These are phyloP conservation scores for Castanea crenata DNA, from an alignment of 306 rosid species.

Conservation along the genomic window DNA sequence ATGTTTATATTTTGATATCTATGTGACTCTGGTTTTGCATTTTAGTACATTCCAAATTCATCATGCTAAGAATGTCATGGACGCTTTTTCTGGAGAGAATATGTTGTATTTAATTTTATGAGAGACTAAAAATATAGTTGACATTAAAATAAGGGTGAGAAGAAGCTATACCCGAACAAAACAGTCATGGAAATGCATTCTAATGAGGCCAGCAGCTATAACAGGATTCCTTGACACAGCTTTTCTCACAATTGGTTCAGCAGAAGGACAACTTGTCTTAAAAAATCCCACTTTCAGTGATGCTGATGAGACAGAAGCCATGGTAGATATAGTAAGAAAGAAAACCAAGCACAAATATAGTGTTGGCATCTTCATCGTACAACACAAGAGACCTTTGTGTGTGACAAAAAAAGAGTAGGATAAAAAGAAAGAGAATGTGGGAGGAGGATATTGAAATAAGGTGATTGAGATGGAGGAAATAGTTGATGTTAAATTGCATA, in stretches of 20 bases:
- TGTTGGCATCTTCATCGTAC: not conserved
- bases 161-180: slow-evolving; percentile 31
- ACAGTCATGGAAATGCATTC: slow-evolving; percentile 51
- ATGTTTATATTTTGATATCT: too few species aligned
- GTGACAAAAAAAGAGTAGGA: not conserved
- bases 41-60: too few species aligned
- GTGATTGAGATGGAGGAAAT: not conserved
- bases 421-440: not conserved
- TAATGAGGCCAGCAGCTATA: slow-evolving; percentile 37
- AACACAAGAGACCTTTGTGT: not conserved
- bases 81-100: too few species aligned
- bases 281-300: slow-evolving; percentile 30
- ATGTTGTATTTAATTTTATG: too few species aligned
- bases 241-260: slow-evolving; percentile 27
- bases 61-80: too few species aligned
- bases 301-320: slow-evolving; percentile 14
- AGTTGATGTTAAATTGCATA: not conserved
- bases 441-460: not conserved
- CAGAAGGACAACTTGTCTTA: slow-evolving; percentile 25
- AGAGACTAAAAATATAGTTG: not conserved
- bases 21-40: too few species aligned
- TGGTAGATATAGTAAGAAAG: not conserved
- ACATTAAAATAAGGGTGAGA: not conserved
- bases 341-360: slow-evolving; percentile 1
- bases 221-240: slow-evolving; percentile 29